These are phyloP conservation scores for Blastomyces emzantsi DNA, from an alignment of 2,329 filamentous ascomycete genomes.

Conservation along the genomic window DNA sequence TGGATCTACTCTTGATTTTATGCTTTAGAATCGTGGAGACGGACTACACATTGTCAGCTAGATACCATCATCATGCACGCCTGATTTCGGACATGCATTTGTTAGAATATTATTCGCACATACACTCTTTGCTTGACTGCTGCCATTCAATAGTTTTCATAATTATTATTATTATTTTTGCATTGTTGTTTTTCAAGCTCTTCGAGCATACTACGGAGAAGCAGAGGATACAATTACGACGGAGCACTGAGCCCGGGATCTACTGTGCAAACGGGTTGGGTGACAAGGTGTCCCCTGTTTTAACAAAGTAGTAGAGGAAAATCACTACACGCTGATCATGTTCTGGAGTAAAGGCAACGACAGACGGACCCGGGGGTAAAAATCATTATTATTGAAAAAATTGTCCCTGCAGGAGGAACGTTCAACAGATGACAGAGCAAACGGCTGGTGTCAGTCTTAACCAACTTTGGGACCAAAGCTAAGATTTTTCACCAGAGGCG, in stretches of 20 bases:
- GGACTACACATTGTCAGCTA: neutral
- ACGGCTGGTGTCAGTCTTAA: neutral
- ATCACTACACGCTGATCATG: neutral
- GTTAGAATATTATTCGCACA: neutral
- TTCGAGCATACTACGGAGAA: too few relatives aligned
- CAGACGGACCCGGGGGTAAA: neutral
- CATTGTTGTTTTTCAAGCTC: too few relatives aligned
- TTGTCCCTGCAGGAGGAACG: neutral
- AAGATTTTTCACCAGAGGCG: neutral
- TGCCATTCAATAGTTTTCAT: neutral
- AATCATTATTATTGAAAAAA: neutral
- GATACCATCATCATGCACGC: conserved; percentile 2
- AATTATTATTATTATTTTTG: neutral
- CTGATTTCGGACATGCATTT: neutral
- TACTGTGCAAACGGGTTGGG: too few relatives aligned
- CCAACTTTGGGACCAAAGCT: neutral
- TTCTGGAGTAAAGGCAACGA: neutral
- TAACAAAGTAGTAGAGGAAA: neutral
- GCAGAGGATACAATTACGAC: too few relatives aligned
- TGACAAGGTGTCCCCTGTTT: too few relatives aligned
- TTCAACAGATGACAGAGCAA: neutral
- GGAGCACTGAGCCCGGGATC: too few relatives aligned
- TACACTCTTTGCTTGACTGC: neutral
- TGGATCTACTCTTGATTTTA: neutral
- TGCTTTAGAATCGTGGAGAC: conserved; percentile 1